A percentile compares a stretch with the other conserved stretches of the same genome.
Evolutionary conservation across 2,329 filamentous ascomycete genomes (phyloP).

Genomic region (Fusarium sarcochroum): DNA sequence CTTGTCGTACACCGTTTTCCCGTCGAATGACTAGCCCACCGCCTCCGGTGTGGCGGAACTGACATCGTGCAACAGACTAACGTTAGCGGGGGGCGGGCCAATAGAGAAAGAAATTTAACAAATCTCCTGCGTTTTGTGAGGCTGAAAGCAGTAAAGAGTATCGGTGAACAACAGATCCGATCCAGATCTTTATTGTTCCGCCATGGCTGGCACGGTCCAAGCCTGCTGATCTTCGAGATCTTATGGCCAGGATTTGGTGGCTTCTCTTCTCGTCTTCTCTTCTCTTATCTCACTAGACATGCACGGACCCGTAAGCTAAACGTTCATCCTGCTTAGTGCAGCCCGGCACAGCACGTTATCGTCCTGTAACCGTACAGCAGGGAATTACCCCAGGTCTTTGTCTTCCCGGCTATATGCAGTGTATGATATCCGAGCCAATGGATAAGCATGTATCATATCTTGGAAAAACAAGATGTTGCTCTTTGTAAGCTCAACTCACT

Average conservation of each 20-base stretch:
- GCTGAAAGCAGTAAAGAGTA: constrained; percentile 17
- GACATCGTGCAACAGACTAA: constrained; percentile 20
- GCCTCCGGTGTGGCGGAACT: constrained; percentile 18
- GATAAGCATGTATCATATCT: background rate
- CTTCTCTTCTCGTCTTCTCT: constrained; percentile 1
- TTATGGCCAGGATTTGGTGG: background rate
- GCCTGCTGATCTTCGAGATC: constrained; percentile 1
- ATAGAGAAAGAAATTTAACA: constrained; percentile 2
- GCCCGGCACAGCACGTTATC: background rate
- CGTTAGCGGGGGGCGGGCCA: constrained; percentile 14
- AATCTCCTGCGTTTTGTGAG: constrained; percentile 1
- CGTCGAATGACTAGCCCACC: background rate
- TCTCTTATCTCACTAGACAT: background rate
- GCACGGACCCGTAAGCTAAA: constrained; percentile 6
- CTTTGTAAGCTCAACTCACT: too few relatives aligned
- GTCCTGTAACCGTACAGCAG: background rate
- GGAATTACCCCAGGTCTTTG: background rate
- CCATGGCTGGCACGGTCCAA: constrained; percentile 11
- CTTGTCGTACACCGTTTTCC: constrained; percentile 28
- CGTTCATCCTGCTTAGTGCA: background rate
- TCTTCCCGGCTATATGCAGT: constrained; percentile 10
- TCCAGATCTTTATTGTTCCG: constrained; percentile 14
- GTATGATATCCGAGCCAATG: constrained; percentile 17
- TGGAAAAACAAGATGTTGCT: too few relatives aligned
- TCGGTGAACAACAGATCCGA: constrained; percentile 15